phyloP scores from a whole-genome alignment of 2,329 filamentous ascomycete genomes.

The Chrysoporthe deuterocubensis region DNA sequence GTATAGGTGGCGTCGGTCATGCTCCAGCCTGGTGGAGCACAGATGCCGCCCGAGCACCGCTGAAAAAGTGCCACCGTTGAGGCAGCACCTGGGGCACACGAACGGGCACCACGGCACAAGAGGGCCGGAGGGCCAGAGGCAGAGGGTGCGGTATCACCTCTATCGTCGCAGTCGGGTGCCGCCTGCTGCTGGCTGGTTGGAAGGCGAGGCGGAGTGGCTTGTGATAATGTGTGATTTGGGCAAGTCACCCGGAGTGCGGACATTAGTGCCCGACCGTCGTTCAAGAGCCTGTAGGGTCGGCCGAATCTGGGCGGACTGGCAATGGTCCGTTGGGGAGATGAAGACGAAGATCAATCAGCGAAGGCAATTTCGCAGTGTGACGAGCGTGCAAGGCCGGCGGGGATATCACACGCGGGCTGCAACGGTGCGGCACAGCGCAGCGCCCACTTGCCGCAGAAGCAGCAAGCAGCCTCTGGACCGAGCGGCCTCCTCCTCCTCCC shows the following conservation, averaged over 20 bases:
- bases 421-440: slow-evolving; percentile 6
- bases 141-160: no score
- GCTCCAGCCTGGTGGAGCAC: slow-evolving; percentile 1
- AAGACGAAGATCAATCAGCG: slow-evolving; percentile 2
- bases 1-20: background rate
- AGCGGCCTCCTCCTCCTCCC: background rate
- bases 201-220: background rate
- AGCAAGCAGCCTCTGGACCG: background rate
- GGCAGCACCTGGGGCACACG: background rate
- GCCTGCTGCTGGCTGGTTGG: background rate
- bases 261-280: background rate
- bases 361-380: slow-evolving; percentile 2
- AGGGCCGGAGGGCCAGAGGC: background rate
- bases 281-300: background rate
- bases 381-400: slow-evolving; percentile 9
- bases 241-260: background rate
- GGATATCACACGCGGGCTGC: slow-evolving; percentile 10
- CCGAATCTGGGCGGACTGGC: background rate
- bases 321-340: background rate
- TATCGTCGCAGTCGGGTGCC: no score
- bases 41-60: background rate
- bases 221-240: background rate
- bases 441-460: background rate
- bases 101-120: background rate
- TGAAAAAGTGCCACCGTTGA: no score